A percentile compares a stretch with the other conserved stretches of the same genome.
Evolutionary conservation across 2,329 filamentous ascomycete species (phyloP).

Genomic region (Purpureocillium takamizusanense): DNA sequence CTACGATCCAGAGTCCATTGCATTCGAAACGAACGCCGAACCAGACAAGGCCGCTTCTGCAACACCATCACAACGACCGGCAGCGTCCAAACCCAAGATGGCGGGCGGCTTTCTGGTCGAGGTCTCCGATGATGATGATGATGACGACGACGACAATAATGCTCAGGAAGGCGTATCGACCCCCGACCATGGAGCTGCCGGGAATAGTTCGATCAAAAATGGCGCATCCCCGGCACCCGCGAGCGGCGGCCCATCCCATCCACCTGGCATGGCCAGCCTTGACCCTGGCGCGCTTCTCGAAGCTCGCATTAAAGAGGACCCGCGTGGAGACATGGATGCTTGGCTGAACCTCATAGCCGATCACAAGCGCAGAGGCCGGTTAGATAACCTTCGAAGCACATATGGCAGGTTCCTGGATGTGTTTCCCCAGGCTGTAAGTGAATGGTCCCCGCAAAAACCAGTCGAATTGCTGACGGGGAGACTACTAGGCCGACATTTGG

Average conservation of each 20-base stretch:
- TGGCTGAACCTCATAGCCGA: slow-evolving; percentile 85
- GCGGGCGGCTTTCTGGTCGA: slow-evolving; percentile 52
- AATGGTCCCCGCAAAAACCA: not conserved
- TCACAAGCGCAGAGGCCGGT: slow-evolving; percentile 69
- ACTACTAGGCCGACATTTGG: slow-evolving; percentile 86
- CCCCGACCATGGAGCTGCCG: slow-evolving; percentile 1
- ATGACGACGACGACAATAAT: slow-evolving; percentile 35
- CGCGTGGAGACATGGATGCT: slow-evolving; percentile 83
- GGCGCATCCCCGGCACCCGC: slow-evolving; percentile 11
- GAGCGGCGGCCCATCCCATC: slow-evolving; percentile 18
- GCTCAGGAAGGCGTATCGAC: slow-evolving; percentile 12
- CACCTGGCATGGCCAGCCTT: slow-evolving; percentile 33
- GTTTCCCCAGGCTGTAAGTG: slow-evolving; percentile 84
- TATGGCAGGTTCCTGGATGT: slow-evolving; percentile 83
- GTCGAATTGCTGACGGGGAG: slow-evolving; percentile 3
- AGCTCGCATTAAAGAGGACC: slow-evolving; percentile 84
- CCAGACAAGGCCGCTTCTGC: slow-evolving; percentile 17
- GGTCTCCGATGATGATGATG: slow-evolving; percentile 52
- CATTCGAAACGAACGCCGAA: slow-evolving; percentile 31
- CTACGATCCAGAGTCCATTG: slow-evolving; percentile 50
- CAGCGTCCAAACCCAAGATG: slow-evolving; percentile 45
- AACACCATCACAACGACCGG: slow-evolving; percentile 16
- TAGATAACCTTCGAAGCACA: slow-evolving; percentile 69
- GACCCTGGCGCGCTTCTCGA: slow-evolving; percentile 76
- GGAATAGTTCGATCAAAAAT: slow-evolving; percentile 13